Conservation (phyloP, 2,329 filamentous ascomycete genomes). For the Botrytis sinoallii region DNA sequence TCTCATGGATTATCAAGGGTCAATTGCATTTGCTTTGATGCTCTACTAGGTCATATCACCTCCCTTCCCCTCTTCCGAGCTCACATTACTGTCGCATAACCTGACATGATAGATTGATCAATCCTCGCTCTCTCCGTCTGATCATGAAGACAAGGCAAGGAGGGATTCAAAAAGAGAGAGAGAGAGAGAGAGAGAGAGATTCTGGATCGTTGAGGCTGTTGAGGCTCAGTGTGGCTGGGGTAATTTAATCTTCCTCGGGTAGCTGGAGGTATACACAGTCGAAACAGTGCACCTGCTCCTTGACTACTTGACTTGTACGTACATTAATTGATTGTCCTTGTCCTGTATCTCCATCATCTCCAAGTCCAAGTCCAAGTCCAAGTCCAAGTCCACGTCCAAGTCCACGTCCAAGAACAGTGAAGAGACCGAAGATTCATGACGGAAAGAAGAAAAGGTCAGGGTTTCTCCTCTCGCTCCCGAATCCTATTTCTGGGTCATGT, state of each 20-base stretch:
- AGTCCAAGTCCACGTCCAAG: too few relatives aligned
- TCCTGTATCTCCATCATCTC: not conserved
- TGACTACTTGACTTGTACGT: not conserved
- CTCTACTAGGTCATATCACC: not conserved
- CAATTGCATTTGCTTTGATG: constrained; percentile 2
- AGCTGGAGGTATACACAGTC: not conserved
- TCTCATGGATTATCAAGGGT: not conserved
- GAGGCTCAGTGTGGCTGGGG: constrained; percentile 13
- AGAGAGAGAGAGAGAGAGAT: not conserved
- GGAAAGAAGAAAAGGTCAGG: not conserved
- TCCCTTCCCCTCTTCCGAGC: not conserved
- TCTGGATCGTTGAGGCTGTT: not conserved
- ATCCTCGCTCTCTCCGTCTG: not conserved
- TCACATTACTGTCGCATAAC: not conserved
- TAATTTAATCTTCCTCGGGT: not conserved
- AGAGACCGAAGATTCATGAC: not conserved
- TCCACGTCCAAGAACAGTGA: not conserved
- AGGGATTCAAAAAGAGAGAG: too few relatives aligned
- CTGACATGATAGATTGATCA: not conserved
- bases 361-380: not conserved
- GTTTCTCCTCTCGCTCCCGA: not conserved
- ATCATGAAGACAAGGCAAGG: not conserved
- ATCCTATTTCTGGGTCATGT: not conserved
- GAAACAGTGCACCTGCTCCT: not conserved
- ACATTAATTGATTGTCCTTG: not conserved